phyloP scores from a whole-genome alignment of 2,329 filamentous ascomycete genomes.

The Pseudopyrenochaeta lycopersici region DNA sequence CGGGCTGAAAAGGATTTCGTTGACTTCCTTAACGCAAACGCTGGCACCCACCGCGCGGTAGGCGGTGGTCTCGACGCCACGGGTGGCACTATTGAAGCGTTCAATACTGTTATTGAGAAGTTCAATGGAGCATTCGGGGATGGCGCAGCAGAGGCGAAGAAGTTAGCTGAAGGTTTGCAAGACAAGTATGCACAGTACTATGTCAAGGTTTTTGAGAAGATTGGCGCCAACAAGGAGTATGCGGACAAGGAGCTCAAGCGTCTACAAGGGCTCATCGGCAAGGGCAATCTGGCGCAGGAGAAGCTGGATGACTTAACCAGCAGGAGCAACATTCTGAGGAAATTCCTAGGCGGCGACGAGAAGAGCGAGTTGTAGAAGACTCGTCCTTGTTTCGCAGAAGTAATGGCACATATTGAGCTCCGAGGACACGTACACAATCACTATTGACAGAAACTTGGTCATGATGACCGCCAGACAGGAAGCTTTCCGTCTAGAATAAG shows the following conservation, averaged over 20 bases:
- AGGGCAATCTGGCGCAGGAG: constrained; percentile 82
- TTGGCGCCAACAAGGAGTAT: constrained; percentile 78
- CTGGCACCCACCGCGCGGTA: constrained; percentile 82
- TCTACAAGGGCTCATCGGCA: constrained; percentile 80
- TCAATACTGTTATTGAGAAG: constrained; percentile 80
- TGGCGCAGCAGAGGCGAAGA: constrained; percentile 75
- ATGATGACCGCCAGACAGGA: not conserved
- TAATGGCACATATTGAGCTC: not conserved
- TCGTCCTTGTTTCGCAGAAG: not conserved
- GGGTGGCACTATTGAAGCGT: constrained; percentile 81
- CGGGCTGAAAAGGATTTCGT: constrained; percentile 81
- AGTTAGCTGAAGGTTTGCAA: constrained; percentile 72
- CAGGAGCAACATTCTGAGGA: constrained; percentile 87
- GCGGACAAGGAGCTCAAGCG: constrained; percentile 85
- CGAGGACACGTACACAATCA: constrained; percentile 1
- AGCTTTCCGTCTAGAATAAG: not conserved
- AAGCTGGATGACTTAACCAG: constrained; percentile 89
- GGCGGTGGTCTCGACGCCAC: constrained; percentile 81
- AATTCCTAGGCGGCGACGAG: constrained; percentile 70
- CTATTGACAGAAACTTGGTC: constrained; percentile 1
- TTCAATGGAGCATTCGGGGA: constrained; percentile 70
- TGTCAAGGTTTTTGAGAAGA: constrained; percentile 87
- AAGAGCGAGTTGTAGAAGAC: constrained; percentile 75
- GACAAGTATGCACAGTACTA: constrained; percentile 95
- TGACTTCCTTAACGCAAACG: constrained; percentile 84